Evolutionary conservation across 352 stramenopile genomes (phyloP), one percentile per base, ranked within the genome.

Genomic region (Thalassiosira mediterranea): DNA sequence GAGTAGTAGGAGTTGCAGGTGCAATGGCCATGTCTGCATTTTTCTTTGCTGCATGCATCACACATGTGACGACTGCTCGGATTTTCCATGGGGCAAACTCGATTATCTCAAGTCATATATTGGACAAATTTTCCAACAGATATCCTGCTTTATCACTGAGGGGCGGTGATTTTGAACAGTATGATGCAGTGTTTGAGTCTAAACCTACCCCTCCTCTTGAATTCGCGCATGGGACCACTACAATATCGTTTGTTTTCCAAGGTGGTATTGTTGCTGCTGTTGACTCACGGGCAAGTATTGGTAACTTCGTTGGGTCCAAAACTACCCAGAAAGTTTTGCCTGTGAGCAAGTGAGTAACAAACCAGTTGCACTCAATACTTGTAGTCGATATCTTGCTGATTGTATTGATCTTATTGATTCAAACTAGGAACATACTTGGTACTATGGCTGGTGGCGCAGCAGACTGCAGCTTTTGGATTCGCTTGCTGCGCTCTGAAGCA

Each of bases 171-270:
- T 62, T 56, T 37, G 72, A 72, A 31, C 44, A 68, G 47, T 34
- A 58, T 59, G 51, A 31, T 34, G 56, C 59, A 13, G 46, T 64
- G 21, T 53, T 73, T 59, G 61, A 79, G 26, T 15, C 61, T 38
- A 49, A 52, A n/a, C 19, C 51, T 19, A 79, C 83, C 17, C 87
- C 87, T 63, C 83, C 80, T 32, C 82, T 98, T 57, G 88, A 98
- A 85, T 97, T 98, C 77, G 93, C 93, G 25, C 97, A 99, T 83
- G 96, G 96, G 32, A 99, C 96, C 53, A 99, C 96, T n/a, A 98
- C 96, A 13, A 76, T 98, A 23, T 97, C 96, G 44, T 98, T 99
- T 90, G 90, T 97, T 57, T 98, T 98, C 88, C 80, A 98, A 61
- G 95, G 94, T 62, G 97, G 97, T 48, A 86, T 97, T 53, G 91